Base-by-base conservation (phyloP, 2,329 filamentous ascomycete species). In the Fusarium sp. region DNA sequence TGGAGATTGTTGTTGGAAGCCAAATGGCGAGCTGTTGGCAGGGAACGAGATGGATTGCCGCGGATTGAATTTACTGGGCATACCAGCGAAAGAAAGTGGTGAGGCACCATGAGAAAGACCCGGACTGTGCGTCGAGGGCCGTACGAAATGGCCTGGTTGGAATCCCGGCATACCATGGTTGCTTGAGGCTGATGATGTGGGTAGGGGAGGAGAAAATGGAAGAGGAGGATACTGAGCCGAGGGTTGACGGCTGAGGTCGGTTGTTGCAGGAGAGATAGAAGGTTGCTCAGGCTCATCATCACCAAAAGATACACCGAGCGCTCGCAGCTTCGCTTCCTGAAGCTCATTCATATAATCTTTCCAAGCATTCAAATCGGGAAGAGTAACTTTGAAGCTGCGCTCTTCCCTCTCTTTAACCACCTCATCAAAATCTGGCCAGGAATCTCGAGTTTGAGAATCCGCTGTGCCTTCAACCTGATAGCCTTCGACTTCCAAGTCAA, bases 301-400 rank as follows among this genome's bases (percentile, higher is more conserved):
- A 41, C 91, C 93, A 69, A 94, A 88, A 24, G 91, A 95, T 18
- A 98, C 96, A 73, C 96, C 96, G 62, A 99, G 87, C 57, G 96
- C 95, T 70, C 95, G 91, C 59, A 99, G 87, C 84, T 98, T 99
- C 69, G 96, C 94, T 84, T 99, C 96, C 75, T 94, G 91, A 41
- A 98, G 85, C 75, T 93, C 92, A 62, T 93, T 89, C 66, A 95
- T 93, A 81, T 98, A 98, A 32, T 90, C 87, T 78, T 94, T 92
- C 89, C 89, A 91, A 3, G 88, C 87, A 80, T 91, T 90, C 71
- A 92, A 83, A 78, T 94, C 92, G 5, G 94, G 93, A 68, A 96
- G 86, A 30, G 87, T 87, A 41, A 96, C 91, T 61, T 85, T 87
- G 78, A 86, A 92, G n/a, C 81, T 81, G 10, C 84, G 82, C 51